Base-by-base conservation (phyloP, 805 yeast species). In the Starmerella kuoi region DNA sequence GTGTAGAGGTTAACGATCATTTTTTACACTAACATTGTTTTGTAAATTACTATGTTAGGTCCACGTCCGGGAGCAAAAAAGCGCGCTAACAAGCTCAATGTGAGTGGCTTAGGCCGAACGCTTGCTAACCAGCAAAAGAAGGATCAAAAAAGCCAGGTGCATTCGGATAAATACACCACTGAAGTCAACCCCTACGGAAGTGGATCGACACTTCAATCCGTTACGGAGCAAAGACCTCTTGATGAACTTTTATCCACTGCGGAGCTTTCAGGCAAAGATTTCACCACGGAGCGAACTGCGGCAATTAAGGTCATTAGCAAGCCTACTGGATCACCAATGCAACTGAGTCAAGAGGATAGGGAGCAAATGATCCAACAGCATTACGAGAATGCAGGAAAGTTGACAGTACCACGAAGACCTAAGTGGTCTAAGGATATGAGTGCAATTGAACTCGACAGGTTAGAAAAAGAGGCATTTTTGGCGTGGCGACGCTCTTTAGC, bases 171-270 rank as follows among this genome's bases (percentile, higher is more conserved):
- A 55, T 86, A 85, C 61, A 82, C 94, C 17, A 85, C 95, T 0
- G 78, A 73, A 36, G 44, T 78, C 52, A 82, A 75, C 52, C 73
- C 71, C n/a, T 48, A 48, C 18, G 52, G 52, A 20, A 48, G 52
- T 48, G 85, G 95, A 93, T 93, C 83, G 39, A 84, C 86, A 50
- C 65, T 91, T 56, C 74, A 91, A 59, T 86, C 96, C 2, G 93
- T 91, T 14, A 91, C 97, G 0, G 97, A 91, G 55, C 97, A 91
- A 60, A 75, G 80, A 52, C 79, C 96, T 1, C 64, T 91, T 44
- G 97, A 91, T 63, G 99, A 91, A 63, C 87, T 91, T 61, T 72
- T 91, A 56, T 80, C 78, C 56, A 88, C 96, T 6, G 99, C 98
- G 1, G 94, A 85, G 61, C 72, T 91, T 45, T 95, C 96, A 2